Evolutionary conservation across 2,329 filamentous ascomycete species (phyloP), one percentile per base, ranked within the genome.

Genomic region (Ceratocystis lukuohia): DNA sequence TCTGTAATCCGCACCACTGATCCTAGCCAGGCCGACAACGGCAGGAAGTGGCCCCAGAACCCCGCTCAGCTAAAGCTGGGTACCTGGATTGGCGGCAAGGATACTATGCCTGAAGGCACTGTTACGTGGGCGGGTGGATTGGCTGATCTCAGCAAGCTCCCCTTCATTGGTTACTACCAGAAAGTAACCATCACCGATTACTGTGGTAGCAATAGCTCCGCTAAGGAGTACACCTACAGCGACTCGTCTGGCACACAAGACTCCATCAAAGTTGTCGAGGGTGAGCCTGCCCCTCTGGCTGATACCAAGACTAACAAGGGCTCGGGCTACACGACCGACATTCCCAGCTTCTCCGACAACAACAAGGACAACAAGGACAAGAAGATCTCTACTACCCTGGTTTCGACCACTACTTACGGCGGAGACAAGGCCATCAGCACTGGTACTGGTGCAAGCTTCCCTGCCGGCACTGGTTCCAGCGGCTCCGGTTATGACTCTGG

Each of bases 71-170:
- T 87, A 71, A 85, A 85, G 77, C 76, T 88, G 62, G 84, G 85
- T 63, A 80, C 80, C 69, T 84, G 81, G 78, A 75, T 80, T 57
- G 80, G 76, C 25, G 82, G 80, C 70, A 76, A 77, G 65, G 74
- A 76, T 3, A 72, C 78, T 71, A 74, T 80, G 70, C 74, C 79
- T n/a, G 68, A 76, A 68, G 85, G 86, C 61, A 87, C 84, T 28
- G 80, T 87, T 67, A 73, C 82, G 65, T 89, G 87, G 87, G 86
- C 86, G 59, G 86, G 86, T 61, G 87, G 87, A 66, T 85, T 86
- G 72, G 71, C 82, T 70, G 75, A 83, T 73, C 84, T 82, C 72
- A 71, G 70, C 70, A 70, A 81, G 70, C 80, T 74, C 68, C 82
- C 82, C 67, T 83, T 82, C 76, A 72, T 74, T 65, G 82, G 77